phyloP scores from a whole-genome alignment of 306 rosid genomes.

The Cucumis hystrix region DNA sequence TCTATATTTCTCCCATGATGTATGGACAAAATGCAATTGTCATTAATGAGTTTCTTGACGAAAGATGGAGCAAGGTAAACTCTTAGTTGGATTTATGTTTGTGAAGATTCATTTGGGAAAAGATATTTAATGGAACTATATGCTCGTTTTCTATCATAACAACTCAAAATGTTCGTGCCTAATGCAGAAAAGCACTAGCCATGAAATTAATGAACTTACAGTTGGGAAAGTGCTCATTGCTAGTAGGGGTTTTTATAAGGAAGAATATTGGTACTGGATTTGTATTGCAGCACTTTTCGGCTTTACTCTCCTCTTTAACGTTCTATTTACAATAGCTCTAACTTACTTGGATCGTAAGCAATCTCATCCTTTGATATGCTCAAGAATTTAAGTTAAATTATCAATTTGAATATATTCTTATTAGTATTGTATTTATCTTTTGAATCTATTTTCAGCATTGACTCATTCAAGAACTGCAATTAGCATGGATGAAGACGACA shows the following conservation, averaged over 20 bases:
- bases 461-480: conserved; percentile 32
- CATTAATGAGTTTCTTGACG: conserved; percentile 73
- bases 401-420: background rate
- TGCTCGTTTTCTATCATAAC: background rate
- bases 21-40: conserved; percentile 78
- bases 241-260: conserved; percentile 37
- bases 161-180: background rate
- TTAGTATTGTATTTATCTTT: background rate
- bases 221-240: conserved; percentile 51
- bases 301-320: conserved; percentile 48
- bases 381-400: background rate
- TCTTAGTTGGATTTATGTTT: background rate
- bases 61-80: conserved; percentile 69
- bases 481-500: conserved; percentile 19
- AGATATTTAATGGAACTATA: background rate
- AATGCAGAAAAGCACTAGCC: conserved; percentile 41
- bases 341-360: conserved; percentile 48
- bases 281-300: conserved; percentile 53
- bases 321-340: conserved; percentile 37
- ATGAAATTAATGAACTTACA: conserved; percentile 26
- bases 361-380: background rate
- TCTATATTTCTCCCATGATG: conserved; percentile 77
- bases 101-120: background rate
- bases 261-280: conserved; percentile 63
- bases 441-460: conserved; percentile 30